These are phyloP conservation scores for Krasilnikovozyma curviuscula DNA, from an alignment of 768 basidiomycete species.

Conservation along the genomic window DNA sequence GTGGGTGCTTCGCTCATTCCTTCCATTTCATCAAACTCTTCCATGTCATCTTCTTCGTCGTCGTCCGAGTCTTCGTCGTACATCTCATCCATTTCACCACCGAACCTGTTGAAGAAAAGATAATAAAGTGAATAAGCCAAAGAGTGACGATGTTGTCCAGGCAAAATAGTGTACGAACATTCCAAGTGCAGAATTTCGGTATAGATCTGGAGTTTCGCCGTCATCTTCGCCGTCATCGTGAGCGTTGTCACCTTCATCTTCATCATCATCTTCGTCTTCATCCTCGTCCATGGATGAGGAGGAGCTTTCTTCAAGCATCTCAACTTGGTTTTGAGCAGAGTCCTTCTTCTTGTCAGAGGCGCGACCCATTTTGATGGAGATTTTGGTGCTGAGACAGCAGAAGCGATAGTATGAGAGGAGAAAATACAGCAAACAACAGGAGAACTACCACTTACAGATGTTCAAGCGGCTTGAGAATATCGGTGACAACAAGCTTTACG, in stretches of 20 bases:
- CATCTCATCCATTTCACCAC: conserved; percentile 22
- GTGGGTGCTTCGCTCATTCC: conserved; percentile 22
- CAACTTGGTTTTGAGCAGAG: not conserved
- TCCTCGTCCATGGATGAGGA: conserved; percentile 10
- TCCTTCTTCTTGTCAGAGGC: conserved; percentile 24
- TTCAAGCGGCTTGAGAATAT: conserved; percentile 73
- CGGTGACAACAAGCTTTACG: conserved; percentile 63
- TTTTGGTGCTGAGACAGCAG: conserved; percentile 49
- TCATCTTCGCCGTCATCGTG: conserved; percentile 35
- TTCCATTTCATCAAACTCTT: conserved; percentile 52
- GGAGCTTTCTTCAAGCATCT: not conserved
- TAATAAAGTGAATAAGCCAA: not conserved
- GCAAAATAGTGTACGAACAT: conserved; percentile 32
- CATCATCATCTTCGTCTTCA: conserved; percentile 17
- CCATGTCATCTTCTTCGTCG: conserved; percentile 58
- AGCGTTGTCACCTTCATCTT: conserved; percentile 42
- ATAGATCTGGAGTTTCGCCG: conserved; percentile 78
- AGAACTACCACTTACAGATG: conserved; percentile 43
- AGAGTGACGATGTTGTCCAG: not conserved
- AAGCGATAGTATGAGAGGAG: not conserved
- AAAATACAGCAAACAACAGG: not conserved
- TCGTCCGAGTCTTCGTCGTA: conserved; percentile 32
- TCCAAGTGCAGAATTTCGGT: conserved; percentile 87
- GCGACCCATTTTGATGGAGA: conserved; percentile 96
- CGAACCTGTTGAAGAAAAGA: conserved; percentile 11